A percentile compares a stretch with the other conserved stretches of the same genome.
Conservation (phyloP, 495 filamentous ascomycete genomes). For the Penicillium desertorum region DNA sequence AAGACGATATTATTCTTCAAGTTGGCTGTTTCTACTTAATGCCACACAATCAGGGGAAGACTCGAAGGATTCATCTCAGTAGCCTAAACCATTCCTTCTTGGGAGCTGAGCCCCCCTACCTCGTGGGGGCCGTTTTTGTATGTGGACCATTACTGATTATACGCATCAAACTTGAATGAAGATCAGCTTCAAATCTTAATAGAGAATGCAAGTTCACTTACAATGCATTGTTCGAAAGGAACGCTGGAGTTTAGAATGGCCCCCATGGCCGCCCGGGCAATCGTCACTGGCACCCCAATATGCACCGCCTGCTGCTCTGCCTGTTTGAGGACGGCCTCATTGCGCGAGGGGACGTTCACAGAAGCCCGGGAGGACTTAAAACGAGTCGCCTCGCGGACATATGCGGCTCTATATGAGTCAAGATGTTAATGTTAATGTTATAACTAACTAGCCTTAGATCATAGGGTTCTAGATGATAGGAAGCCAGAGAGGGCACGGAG, state of each 20-base stretch:
- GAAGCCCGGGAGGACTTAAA: slow-evolving; percentile 11
- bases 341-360: slow-evolving; percentile 11
- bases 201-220: not conserved
- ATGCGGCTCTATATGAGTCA: slow-evolving; percentile 4
- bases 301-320: slow-evolving; percentile 11
- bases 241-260: slow-evolving; percentile 12
- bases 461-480: no score
- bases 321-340: slow-evolving; percentile 7
- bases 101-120: not conserved
- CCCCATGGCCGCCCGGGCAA: slow-evolving; percentile 10
- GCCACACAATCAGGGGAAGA: not conserved
- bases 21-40: not conserved
- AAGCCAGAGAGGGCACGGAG: not conserved
- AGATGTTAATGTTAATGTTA: not conserved
- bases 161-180: not conserved
- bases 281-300: slow-evolving; percentile 10
- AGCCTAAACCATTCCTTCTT: not conserved
- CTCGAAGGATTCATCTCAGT: not conserved
- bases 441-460: no score
- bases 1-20: not conserved
- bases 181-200: not conserved
- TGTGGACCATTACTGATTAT: not conserved
- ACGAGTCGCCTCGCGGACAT: slow-evolving; percentile 12
- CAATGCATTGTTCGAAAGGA: slow-evolving; percentile 11
- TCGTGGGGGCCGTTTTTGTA: not conserved